Conservation (phyloP, 2,329 filamentous ascomycete species). For the Mycocentrospora acerina region DNA sequence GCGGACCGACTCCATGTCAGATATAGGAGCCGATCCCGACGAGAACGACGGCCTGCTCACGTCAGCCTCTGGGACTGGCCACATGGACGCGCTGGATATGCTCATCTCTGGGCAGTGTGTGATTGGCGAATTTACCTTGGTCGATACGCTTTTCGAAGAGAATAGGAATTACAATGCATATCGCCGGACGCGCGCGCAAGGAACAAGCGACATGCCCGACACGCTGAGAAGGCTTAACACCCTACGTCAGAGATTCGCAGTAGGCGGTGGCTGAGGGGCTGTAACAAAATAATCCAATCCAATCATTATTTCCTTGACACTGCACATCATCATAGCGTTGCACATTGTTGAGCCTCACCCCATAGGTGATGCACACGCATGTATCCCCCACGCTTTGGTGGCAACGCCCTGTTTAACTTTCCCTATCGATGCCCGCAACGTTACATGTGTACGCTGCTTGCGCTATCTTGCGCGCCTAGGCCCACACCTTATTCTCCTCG, state of each 20-base stretch:
- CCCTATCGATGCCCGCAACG: no score
- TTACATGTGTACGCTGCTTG: no score
- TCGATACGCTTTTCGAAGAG: conserved; percentile 46
- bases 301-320: background rate
- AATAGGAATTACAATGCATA: conserved; percentile 41
- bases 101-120: conserved; percentile 52
- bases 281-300: conserved; percentile 1
- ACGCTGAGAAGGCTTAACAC: conserved; percentile 37
- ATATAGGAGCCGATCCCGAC: conserved; percentile 46
- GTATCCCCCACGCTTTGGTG: no score
- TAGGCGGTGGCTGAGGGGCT: conserved; percentile 33
- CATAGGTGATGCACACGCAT: no score
- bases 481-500: no score
- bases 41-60: conserved; percentile 30
- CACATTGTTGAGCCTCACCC: no score
- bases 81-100: conserved; percentile 43
- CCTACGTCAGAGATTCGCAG: conserved; percentile 36
- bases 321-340: conserved; percentile 5
- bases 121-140: conserved; percentile 47
- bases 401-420: no score
- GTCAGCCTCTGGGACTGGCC: conserved; percentile 26
- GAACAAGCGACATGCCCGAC: conserved; percentile 32
- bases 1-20: conserved; percentile 38
- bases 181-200: conserved; percentile 30
- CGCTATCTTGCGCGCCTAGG: no score